Evolutionary conservation across 75 land plant genomes (phyloP), one percentile per base, ranked within the genome.

Genomic region (Ceratopteris richardii): DNA sequence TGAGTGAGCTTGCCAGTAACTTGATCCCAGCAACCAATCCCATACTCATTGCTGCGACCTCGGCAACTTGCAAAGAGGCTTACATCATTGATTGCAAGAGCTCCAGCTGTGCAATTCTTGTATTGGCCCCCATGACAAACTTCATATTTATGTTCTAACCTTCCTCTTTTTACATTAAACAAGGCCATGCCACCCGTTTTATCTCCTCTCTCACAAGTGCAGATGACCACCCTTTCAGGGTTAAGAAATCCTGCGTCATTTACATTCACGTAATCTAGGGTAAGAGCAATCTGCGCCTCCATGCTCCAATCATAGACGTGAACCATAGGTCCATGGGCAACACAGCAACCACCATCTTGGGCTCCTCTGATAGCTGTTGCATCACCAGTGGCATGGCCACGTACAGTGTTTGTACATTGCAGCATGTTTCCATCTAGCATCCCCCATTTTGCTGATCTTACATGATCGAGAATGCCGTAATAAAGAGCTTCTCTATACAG

Each of bases 281-380:
- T 81, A 22, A 87, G 73, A 1, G 97, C 88, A 0, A 66, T 68
- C 9, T 71, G 79, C 42, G 87, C 74, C 41, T 84, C 82, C 54
- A 91, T 58, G 67, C 65, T 73, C 97, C 97, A 91, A 54, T 84
- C 81, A 44, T 84, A 91, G 18, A 91, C 88, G 56, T 88, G 97
- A 2, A 88, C 92, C 79, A 92, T 75, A 59, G 79, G 66, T n/a
- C 93, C 94, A 55, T 88, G 93, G 0, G 89, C 97, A 2, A 88
- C 89, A 58, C 86, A 81, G 64, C 93, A 92, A 1, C 97, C 97
- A 29, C 97, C 97, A 41, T 87, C 84, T 0, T 85, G 94, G 10
- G 79, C 70, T 14, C 89, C 97, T 2, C 97, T 73, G 53, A 92
- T 81, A 52, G 94, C 93, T 0, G 88, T 82, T 5, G 86, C 93